A percentile compares a stretch with the other conserved stretches of the same genome.
These are phyloP conservation scores for Allium sativum DNA, from an alignment of 106 monocot species.

Conservation along the genomic window DNA sequence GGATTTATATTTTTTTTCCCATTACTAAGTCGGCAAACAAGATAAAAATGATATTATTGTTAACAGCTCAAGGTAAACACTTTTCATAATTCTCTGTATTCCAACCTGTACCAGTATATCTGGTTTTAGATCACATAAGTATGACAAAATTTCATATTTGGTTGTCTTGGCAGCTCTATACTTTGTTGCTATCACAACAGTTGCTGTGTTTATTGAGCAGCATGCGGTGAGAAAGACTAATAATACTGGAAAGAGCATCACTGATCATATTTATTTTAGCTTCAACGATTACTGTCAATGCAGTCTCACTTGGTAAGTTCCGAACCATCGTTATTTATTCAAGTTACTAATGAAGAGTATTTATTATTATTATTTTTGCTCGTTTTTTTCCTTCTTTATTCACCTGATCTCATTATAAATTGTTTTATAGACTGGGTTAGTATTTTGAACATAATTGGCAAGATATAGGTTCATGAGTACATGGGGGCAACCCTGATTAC, in stretches of 20 bases:
- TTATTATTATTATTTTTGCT: neutral
- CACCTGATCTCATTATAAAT: too few species aligned
- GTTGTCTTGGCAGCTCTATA: slow-evolving; percentile 69
- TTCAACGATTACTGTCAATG: slow-evolving; percentile 74
- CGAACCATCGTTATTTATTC: too few species aligned
- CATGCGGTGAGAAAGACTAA: slow-evolving; percentile 61
- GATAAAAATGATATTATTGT: too few species aligned
- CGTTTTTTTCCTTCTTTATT: too few species aligned
- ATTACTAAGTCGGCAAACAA: too few species aligned
- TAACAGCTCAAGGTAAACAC: too few species aligned
- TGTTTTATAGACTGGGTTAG: slow-evolving; percentile 63
- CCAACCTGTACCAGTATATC: too few species aligned
- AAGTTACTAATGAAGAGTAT: neutral
- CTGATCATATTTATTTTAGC: slow-evolving; percentile 88
- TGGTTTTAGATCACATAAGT: too few species aligned
- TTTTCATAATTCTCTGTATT: too few species aligned
- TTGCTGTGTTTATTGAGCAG: slow-evolving; percentile 64
- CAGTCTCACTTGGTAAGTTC: slow-evolving; percentile 74
- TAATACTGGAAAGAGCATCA: slow-evolving; percentile 66
- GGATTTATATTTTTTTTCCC: too few species aligned
- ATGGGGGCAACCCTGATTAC: too few species aligned
- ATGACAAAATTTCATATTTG: too few species aligned
- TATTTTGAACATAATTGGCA: slow-evolving; percentile 52
- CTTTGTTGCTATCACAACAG: slow-evolving; percentile 37
- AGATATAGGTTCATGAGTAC: slow-evolving; percentile 43